Evolutionary conservation across 768 basidiomycete genomes (phyloP).

Genomic region (Amanita rubescens): DNA sequence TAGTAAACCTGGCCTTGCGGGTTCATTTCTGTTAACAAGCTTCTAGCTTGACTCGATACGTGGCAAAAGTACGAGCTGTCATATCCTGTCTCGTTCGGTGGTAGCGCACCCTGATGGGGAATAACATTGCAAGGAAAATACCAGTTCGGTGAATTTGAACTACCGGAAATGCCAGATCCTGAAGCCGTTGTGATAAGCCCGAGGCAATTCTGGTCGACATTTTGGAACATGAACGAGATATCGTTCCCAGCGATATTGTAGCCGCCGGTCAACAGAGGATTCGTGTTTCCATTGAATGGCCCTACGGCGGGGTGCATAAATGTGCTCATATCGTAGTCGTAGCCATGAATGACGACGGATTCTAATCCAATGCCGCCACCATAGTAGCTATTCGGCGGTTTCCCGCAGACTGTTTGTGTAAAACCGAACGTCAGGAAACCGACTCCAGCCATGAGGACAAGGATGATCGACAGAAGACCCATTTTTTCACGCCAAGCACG

Average conservation of each 20-base stretch:
- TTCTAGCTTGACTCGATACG: conserved; percentile 43
- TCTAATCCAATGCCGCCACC: conserved; percentile 70
- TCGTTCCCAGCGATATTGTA: conserved; percentile 85
- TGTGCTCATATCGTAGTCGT: conserved; percentile 82
- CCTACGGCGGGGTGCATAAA: conserved; percentile 78
- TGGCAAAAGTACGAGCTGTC: conserved; percentile 68
- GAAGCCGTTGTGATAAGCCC: conserved; percentile 66
- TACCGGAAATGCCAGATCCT: conserved; percentile 64
- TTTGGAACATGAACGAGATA: conserved; percentile 93
- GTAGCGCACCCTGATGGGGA: conserved; percentile 61
- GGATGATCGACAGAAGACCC: conserved; percentile 79
- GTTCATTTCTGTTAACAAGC: conserved; percentile 37
- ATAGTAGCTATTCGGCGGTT: conserved; percentile 75
- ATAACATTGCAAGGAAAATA: conserved; percentile 97
- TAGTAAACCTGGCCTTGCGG: conserved; percentile 87
- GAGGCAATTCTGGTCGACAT: conserved; percentile 76
- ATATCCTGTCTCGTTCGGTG: conserved; percentile 66
- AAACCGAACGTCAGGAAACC: conserved; percentile 99
- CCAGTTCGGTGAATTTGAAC: conserved; percentile 67
- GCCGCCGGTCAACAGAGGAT: conserved; percentile 72
- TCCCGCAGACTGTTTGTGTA: conserved; percentile 89
- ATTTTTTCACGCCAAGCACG: conserved; percentile 99
- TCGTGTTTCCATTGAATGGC: conserved; percentile 70
- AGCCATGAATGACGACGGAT: conserved; percentile 91
- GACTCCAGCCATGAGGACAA: conserved; percentile 82